Percentiles rank a stretch among this genome's conserved stretches.
Conservation (phyloP, 306 rosid species). For the Corylus avellana region DNA sequence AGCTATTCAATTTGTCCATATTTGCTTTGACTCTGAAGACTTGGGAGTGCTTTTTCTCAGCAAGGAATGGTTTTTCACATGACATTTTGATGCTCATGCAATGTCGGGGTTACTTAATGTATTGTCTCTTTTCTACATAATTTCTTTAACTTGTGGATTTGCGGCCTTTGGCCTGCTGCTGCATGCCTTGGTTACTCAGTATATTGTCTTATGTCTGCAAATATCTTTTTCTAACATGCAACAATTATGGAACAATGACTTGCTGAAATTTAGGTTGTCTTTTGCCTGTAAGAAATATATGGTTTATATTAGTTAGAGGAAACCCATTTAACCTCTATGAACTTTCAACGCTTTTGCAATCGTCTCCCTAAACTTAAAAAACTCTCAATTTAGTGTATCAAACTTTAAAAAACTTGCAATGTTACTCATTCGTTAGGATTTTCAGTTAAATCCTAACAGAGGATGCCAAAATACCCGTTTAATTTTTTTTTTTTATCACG, state of each 20-base stretch:
- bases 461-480: too few species aligned
- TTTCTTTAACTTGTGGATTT: neutral
- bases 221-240: neutral
- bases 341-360: too few species aligned
- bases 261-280: constrained; percentile 10
- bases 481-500: too few species aligned
- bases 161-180: neutral
- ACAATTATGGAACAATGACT: constrained; percentile 26
- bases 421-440: too few species aligned
- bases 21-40: constrained; percentile 22
- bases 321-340: neutral
- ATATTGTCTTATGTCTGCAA: neutral
- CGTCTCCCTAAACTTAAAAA: too few species aligned
- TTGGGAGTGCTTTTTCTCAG: constrained; percentile 31
- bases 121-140: constrained; percentile 29
- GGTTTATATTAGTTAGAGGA: neutral
- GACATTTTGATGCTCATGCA: constrained; percentile 43
- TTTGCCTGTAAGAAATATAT: constrained; percentile 1
- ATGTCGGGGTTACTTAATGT: constrained; percentile 69
- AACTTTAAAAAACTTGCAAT: too few species aligned
- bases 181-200: neutral
- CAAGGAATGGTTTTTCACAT: constrained; percentile 38
- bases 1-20: constrained; percentile 36
- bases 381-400: too few species aligned
- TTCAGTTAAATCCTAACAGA: too few species aligned